phyloP scores from a whole-genome alignment of 176 grass and related monocot species.

The Sorghum bicolor region DNA sequence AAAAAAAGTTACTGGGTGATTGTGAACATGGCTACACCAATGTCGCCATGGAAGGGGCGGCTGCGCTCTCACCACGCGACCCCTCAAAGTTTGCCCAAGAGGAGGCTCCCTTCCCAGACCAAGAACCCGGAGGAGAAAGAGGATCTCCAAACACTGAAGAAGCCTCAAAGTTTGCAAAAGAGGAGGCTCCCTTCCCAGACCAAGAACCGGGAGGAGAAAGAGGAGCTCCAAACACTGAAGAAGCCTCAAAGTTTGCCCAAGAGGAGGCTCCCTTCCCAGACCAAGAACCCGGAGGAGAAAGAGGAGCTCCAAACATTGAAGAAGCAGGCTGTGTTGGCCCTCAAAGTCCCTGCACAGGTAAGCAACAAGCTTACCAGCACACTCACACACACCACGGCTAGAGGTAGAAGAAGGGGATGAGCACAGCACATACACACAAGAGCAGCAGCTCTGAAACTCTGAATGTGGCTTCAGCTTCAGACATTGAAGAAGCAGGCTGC shows the following conservation, averaged over 20 bases:
- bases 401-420: too few species aligned
- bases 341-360: too few species aligned
- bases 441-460: too few species aligned
- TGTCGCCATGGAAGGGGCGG: slow-evolving; percentile 20
- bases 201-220: neutral
- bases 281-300: neutral
- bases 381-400: too few species aligned
- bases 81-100: neutral
- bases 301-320: slow-evolving; percentile 15
- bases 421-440: too few species aligned
- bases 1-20: neutral
- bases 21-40: neutral
- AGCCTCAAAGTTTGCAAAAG: neutral
- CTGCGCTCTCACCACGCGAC: slow-evolving; percentile 11
- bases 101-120: neutral
- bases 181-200: neutral
- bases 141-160: neutral
- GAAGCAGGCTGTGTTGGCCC: neutral
- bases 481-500: neutral
- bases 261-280: neutral
- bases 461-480: too few species aligned
- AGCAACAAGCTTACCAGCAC: too few species aligned
- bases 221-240: neutral
- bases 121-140: neutral
- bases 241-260: neutral